Evolutionary conservation across 495 filamentous ascomycete species (phyloP).

Genomic region (Aspergillus panamensis): DNA sequence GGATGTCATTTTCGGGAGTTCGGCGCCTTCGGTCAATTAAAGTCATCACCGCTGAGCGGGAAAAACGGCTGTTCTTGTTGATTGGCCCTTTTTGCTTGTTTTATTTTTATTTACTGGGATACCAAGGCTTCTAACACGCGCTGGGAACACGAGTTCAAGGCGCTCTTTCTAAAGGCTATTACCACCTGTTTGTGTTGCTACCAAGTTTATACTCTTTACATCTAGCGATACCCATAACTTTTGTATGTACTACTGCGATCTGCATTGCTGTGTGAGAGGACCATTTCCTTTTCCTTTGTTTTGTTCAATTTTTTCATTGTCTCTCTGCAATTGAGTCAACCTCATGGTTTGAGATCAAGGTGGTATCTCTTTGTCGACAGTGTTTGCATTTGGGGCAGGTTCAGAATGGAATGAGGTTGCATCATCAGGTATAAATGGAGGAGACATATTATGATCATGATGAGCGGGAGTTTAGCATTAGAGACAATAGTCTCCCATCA

Average conservation of each 20-base stretch:
- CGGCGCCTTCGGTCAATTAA: conserved; percentile 14
- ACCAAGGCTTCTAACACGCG: conserved; percentile 12
- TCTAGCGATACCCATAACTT: conserved; percentile 31
- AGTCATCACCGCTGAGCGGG: conserved; percentile 12
- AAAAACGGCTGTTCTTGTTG: background rate
- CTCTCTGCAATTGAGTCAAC: conserved; percentile 6
- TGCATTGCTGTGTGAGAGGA: conserved; percentile 13
- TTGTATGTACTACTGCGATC: conserved; percentile 17
- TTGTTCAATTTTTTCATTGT: conserved; percentile 10
- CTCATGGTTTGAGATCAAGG: conserved; percentile 12
- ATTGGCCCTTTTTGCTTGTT: background rate
- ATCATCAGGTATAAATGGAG: conserved; percentile 24
- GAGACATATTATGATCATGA: conserved; percentile 11
- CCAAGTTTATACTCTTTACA: conserved; percentile 16
- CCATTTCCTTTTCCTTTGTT: conserved; percentile 9
- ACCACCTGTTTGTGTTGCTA: conserved; percentile 16
- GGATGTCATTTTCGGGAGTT: conserved; percentile 15
- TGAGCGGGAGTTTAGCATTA: background rate
- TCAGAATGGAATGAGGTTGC: conserved; percentile 17
- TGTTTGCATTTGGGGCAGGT: conserved; percentile 24
- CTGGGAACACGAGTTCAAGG: conserved; percentile 15
- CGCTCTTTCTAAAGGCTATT: conserved; percentile 15
- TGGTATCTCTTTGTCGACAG: conserved; percentile 18
- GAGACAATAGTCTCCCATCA: conserved; percentile 4
- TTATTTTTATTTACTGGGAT: conserved; percentile 12